Conservation (phyloP, 805 yeast genomes). For the Blastobotrys muscicola region DNA sequence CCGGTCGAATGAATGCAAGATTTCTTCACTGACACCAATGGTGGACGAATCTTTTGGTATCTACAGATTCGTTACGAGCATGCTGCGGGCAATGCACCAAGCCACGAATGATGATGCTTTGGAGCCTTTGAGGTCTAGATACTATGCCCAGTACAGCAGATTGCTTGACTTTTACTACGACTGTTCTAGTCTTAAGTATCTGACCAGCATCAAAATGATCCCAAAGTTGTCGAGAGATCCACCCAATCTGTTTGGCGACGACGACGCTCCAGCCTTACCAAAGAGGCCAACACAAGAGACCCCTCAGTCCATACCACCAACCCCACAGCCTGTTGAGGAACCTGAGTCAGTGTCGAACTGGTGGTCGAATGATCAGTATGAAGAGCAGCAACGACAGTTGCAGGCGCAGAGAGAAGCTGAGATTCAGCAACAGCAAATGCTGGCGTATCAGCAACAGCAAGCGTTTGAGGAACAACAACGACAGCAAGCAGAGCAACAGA, state of each 20-base stretch:
- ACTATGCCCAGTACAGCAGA: conserved; percentile 56
- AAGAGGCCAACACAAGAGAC: conserved; percentile 28
- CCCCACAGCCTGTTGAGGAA: conserved; percentile 26
- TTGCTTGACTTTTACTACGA: conserved; percentile 82
- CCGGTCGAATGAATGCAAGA: conserved; percentile 59
- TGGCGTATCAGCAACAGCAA: conserved; percentile 57
- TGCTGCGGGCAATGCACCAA: conserved; percentile 81
- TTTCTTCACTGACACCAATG: conserved; percentile 80
- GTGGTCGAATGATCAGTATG: conserved; percentile 42
- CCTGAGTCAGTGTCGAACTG: conserved; percentile 33
- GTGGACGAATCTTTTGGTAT: conserved; percentile 90
- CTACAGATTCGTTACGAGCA: conserved; percentile 76
- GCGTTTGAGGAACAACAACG: conserved; percentile 68
- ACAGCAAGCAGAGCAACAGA: conserved; percentile 58
- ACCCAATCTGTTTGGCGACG: conserved; percentile 45
- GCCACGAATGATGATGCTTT: conserved; percentile 69
- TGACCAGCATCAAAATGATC: conserved; percentile 70
- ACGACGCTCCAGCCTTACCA: conserved; percentile 31
- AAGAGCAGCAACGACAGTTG: conserved; percentile 50
- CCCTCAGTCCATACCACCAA: conserved; percentile 17
- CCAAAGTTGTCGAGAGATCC: conserved; percentile 56
- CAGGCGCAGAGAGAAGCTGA: conserved; percentile 58
- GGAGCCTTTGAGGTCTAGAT: conserved; percentile 62
- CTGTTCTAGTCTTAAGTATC: conserved; percentile 72
- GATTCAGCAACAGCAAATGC: conserved; percentile 55